phyloP scores from a whole-genome alignment of 1,284 basidiomycete species.

The Porphyrellus sp. region DNA sequence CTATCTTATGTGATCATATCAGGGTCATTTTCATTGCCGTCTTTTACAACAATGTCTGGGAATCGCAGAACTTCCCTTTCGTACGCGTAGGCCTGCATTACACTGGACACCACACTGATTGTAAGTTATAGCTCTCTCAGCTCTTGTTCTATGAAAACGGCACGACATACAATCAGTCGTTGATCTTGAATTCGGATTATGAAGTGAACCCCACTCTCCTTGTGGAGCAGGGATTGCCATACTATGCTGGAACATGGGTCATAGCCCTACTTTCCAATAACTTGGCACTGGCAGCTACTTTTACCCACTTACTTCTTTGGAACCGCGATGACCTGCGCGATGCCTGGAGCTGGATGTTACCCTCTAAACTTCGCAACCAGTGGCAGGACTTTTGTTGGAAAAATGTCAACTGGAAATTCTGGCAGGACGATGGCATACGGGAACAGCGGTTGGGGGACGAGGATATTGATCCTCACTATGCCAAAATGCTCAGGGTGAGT shows the following conservation, averaged over 20 bases:
- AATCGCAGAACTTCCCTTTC: constrained; percentile 49
- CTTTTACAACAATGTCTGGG: constrained; percentile 48
- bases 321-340: constrained; percentile 42
- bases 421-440: constrained; percentile 42
- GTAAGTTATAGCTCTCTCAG: constrained; percentile 41
- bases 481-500: constrained; percentile 50
- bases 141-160: constrained; percentile 52
- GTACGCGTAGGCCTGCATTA: constrained; percentile 20
- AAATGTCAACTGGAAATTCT: constrained; percentile 44
- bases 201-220: constrained; percentile 46
- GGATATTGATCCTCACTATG: constrained; percentile 50
- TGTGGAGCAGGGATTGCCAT: constrained; percentile 42
- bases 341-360: constrained; percentile 45
- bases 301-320: constrained; percentile 53
- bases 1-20: constrained; percentile 1
- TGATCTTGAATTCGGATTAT: constrained; percentile 48
- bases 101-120: background rate
- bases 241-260: constrained; percentile 40
- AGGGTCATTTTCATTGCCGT: constrained; percentile 44
- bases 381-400: constrained; percentile 27
- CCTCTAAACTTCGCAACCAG: constrained; percentile 21
- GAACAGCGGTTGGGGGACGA: constrained; percentile 24
- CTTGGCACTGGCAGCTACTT: constrained; percentile 43
- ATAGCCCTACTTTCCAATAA: constrained; percentile 33
- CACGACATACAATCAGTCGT: constrained; percentile 43